Percentiles rank a stretch among this genome's conserved stretches.
phyloP scores from a whole-genome alignment of 176 grass and related monocot genomes.

The Eragrostis nindensis region DNA sequence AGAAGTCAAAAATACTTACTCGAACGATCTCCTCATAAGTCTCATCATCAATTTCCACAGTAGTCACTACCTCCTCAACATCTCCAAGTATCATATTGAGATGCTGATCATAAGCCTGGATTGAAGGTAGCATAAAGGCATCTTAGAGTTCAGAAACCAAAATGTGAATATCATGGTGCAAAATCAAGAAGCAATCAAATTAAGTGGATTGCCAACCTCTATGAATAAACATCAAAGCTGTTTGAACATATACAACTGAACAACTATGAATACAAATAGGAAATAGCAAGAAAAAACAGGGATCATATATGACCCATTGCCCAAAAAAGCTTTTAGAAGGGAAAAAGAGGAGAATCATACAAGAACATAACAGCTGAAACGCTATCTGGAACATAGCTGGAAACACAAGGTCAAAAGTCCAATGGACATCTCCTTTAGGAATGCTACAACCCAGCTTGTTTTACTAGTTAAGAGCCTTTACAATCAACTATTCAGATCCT shows the following conservation, averaged over 20 bases:
- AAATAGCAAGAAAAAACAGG: background rate
- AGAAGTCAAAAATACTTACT: slow-evolving; percentile 37
- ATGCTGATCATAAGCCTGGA: slow-evolving; percentile 85
- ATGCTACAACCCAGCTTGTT: background rate
- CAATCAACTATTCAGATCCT: background rate
- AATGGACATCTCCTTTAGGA: background rate
- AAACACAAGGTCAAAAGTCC: background rate
- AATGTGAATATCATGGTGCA: background rate
- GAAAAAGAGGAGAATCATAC: background rate
- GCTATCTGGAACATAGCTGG: background rate
- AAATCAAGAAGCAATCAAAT: background rate
- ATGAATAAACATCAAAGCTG: background rate
- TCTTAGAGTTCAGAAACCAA: background rate
- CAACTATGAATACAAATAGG: background rate
- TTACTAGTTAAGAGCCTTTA: background rate
- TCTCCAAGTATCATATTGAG: slow-evolving; percentile 90
- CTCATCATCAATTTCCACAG: slow-evolving; percentile 80
- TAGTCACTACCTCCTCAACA: slow-evolving; percentile 75
- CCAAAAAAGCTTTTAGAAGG: background rate
- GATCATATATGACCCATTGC: background rate
- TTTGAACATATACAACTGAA: background rate
- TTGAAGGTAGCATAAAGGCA: background rate
- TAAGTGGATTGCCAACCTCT: background rate
- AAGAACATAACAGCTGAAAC: background rate
- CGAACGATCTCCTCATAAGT: slow-evolving; percentile 85